Base-by-base conservation (phyloP, 306 rosid species). In the Casuarina cunninghamiana region DNA sequence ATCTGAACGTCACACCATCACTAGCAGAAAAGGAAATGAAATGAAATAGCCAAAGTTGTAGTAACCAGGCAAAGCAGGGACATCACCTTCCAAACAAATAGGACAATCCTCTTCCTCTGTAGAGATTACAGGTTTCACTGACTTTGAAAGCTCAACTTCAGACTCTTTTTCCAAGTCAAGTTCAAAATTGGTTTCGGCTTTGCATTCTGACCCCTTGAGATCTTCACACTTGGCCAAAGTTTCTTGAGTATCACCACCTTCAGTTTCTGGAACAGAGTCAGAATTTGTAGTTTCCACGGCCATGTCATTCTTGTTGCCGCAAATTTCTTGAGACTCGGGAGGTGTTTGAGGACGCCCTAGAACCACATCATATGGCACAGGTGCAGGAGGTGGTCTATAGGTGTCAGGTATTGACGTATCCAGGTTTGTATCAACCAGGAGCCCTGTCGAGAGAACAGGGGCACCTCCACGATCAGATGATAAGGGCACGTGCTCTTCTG, bases 41-140 rank as follows among this genome's bases (percentile, higher is more conserved):
- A 45, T 12, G 6, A 70, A 77, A 16, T n/a, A 54, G 45, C 53
- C 62, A 76, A 57, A 73, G 38, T 32, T 57, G 46, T 75, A 73
- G 68, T 55, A 54, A 37, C 60, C 26, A 15, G 61, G 19, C 77
- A 65, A 42, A 60, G 4, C 17, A 73, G 19, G 54, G 69, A 75
- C 70, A 51, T 89, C 84, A 96, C 99, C 99, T 82, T 96, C 99
- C 88, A 96, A 91, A 88, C 99, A 96, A 81, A 87, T 90, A 50
- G 98, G 99, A 80, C 99, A 96, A 65, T 13, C 98, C 84, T 91
- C 98, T 80, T 96, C 98, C 77, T 90, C 96, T 5, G 19, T 42
- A 68, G 86, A 77, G 81, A 32, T 77, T 72, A 80, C 61, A 79
- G 93, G 74, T 60, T 91, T 86, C 67, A 80, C 89, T 21, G 84